Conservation (phyloP, 345 rosid genomes). For the Murraya paniculata region DNA sequence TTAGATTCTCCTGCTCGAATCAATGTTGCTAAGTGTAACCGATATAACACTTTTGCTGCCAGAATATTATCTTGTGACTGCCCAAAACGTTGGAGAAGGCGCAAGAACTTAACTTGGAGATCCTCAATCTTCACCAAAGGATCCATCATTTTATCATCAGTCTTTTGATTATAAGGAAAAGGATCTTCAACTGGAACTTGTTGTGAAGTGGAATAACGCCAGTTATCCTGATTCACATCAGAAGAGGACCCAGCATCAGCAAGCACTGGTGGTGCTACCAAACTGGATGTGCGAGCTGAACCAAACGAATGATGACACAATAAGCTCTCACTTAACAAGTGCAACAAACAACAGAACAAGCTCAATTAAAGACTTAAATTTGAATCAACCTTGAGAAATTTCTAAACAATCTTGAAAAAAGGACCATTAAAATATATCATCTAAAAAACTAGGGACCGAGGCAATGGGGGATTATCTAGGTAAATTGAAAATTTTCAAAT, state of each 20-base stretch:
- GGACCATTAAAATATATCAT: neutral
- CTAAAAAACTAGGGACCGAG: neutral
- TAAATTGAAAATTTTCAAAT: neutral
- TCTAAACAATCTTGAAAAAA: neutral
- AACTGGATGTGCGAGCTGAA: constrained; percentile 36
- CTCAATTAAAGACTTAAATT: neutral
- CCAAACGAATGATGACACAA: constrained; percentile 15
- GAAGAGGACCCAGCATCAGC: constrained; percentile 40
- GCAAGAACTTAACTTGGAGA: constrained; percentile 68
- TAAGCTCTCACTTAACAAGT: constrained; percentile 20
- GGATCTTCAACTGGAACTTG: constrained; percentile 39
- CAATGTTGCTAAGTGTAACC: constrained; percentile 70
- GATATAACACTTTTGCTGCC: constrained; percentile 78
- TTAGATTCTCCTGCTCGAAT: constrained; percentile 76
- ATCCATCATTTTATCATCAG: constrained; percentile 35
- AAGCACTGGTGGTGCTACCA: constrained; percentile 31
- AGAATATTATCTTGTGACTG: constrained; percentile 56
- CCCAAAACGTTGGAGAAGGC: constrained; percentile 65
- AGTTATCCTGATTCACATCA: constrained; percentile 35
- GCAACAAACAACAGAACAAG: neutral
- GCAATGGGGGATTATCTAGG: neutral
- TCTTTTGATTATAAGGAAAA: constrained; percentile 21
- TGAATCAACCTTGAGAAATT: neutral
- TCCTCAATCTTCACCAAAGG: constrained; percentile 59
- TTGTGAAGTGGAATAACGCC: constrained; percentile 32